phyloP scores from a whole-genome alignment of 1,284 basidiomycete species.

The Apiotrichum brassicae region DNA sequence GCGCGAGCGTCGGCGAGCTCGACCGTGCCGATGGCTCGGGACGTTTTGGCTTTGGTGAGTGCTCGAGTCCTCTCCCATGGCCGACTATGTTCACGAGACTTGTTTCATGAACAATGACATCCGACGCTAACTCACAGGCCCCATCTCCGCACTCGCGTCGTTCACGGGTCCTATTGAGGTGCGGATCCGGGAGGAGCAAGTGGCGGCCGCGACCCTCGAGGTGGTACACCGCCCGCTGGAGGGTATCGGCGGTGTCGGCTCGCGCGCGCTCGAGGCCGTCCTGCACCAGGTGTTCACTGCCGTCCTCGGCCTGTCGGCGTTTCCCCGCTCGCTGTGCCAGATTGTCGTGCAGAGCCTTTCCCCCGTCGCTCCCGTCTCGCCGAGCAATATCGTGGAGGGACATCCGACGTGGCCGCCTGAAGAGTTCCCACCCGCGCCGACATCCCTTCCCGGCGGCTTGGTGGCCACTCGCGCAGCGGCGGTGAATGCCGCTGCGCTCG shows the following conservation, averaged over 20 bases:
- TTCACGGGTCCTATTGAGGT: constrained; percentile 53
- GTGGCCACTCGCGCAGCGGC: constrained; percentile 41
- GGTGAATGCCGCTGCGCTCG: constrained; percentile 54
- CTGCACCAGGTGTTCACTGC: constrained; percentile 40
- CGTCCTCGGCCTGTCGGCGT: constrained; percentile 48
- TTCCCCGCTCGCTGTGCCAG: constrained; percentile 57
- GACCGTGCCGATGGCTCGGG: constrained; percentile 45
- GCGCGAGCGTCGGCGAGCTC: constrained; percentile 18
- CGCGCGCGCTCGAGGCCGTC: constrained; percentile 40
- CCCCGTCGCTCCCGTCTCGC: constrained; percentile 44
- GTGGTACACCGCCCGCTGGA: constrained; percentile 50
- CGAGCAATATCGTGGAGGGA: constrained; percentile 9
- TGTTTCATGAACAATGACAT: too few relatives aligned
- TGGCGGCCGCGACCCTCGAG: constrained; percentile 51
- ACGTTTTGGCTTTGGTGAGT: constrained; percentile 43
- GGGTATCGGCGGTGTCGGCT: constrained; percentile 45
- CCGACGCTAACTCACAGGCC: constrained; percentile 31
- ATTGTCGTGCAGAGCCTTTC: constrained; percentile 56
- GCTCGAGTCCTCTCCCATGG: too few relatives aligned
- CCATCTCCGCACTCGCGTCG: constrained; percentile 45
- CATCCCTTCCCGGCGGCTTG: not conserved
- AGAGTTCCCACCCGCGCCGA: not conserved
- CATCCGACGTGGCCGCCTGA: not conserved
- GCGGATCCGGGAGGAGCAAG: constrained; percentile 51
- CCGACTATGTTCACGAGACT: too few relatives aligned